These are phyloP conservation scores for Fusarium temperatum DNA, from an alignment of 2,329 filamentous ascomycete species.

Conservation along the genomic window DNA sequence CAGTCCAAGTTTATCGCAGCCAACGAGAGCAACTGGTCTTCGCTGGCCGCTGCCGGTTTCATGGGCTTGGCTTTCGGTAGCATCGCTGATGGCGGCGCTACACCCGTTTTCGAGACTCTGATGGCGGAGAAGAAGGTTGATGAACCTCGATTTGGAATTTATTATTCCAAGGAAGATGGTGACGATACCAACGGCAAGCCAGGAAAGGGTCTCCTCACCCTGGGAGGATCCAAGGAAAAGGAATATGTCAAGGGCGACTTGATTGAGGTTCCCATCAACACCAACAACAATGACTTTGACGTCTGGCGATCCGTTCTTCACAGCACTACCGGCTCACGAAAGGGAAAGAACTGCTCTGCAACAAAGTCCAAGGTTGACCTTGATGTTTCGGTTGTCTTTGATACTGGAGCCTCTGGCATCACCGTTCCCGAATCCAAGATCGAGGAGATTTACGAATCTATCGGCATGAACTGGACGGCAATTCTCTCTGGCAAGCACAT, in stretches of 20 bases:
- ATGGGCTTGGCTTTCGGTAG: constrained; percentile 47
- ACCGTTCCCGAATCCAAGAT: constrained; percentile 39
- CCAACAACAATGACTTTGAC: constrained; percentile 29
- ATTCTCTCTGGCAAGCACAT: constrained; percentile 42
- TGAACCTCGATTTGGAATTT: constrained; percentile 45
- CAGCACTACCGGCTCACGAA: background rate
- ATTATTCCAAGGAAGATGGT: constrained; percentile 37
- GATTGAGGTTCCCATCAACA: constrained; percentile 21
- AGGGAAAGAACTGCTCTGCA: constrained; percentile 25
- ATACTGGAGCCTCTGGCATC: constrained; percentile 46
- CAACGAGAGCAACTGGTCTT: constrained; percentile 42
- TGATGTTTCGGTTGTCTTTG: constrained; percentile 41
- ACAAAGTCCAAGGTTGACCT: background rate
- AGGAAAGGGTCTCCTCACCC: constrained; percentile 43
- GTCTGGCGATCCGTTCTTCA: constrained; percentile 44
- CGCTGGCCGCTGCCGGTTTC: constrained; percentile 47
- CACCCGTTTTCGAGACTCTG: constrained; percentile 46
- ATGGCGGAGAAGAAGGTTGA: constrained; percentile 44
- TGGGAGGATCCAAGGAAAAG: constrained; percentile 47
- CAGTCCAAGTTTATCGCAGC: constrained; percentile 44
- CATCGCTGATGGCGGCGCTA: constrained; percentile 43
- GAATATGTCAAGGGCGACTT: constrained; percentile 41
- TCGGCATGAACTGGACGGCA: constrained; percentile 49
- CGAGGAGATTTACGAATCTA: constrained; percentile 44
- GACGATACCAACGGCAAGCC: constrained; percentile 5